A percentile compares a stretch with the other conserved stretches of the same genome.
These are phyloP conservation scores for Naganishia sp. DNA, from an alignment of 1,284 basidiomycete genomes.

Conservation along the genomic window DNA sequence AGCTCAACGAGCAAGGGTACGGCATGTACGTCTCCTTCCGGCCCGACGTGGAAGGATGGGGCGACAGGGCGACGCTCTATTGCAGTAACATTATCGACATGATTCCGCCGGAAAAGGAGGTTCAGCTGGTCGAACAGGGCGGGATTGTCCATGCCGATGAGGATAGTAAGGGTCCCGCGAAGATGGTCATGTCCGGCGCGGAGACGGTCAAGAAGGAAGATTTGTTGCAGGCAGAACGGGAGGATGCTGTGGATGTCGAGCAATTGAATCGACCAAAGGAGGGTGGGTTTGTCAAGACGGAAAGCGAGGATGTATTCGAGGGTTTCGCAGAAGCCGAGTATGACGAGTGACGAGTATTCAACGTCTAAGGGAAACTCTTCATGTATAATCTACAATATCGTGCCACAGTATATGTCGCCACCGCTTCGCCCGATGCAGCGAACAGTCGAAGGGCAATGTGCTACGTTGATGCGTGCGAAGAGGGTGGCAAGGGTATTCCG, in stretches of 20 bases:
- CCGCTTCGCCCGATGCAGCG: too few species aligned
- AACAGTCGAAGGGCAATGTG: too few species aligned
- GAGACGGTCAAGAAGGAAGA: constrained; percentile 25
- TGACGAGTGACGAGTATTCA: constrained; percentile 1
- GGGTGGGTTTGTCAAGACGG: background rate
- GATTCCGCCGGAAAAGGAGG: constrained; percentile 34
- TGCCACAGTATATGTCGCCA: background rate
- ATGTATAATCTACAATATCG: constrained; percentile 2
- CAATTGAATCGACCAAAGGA: background rate
- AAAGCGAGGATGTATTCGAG: constrained; percentile 32
- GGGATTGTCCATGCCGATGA: background rate
- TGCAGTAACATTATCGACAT: constrained; percentile 48
- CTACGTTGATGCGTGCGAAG: too few species aligned
- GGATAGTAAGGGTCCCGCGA: background rate
- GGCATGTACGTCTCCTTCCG: constrained; percentile 62
- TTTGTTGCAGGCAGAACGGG: constrained; percentile 5
- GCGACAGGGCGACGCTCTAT: constrained; percentile 47
- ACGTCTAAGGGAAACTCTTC: background rate
- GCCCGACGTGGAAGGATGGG: constrained; percentile 53
- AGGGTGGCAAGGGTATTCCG: too few species aligned
- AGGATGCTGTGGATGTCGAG: constrained; percentile 15
- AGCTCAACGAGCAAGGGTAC: constrained; percentile 71
- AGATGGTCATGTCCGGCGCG: background rate
- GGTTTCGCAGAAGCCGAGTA: constrained; percentile 32
- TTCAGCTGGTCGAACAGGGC: background rate